Conservation (phyloP, 495 filamentous ascomycete species). For the Hyaloscypha variabilis region DNA sequence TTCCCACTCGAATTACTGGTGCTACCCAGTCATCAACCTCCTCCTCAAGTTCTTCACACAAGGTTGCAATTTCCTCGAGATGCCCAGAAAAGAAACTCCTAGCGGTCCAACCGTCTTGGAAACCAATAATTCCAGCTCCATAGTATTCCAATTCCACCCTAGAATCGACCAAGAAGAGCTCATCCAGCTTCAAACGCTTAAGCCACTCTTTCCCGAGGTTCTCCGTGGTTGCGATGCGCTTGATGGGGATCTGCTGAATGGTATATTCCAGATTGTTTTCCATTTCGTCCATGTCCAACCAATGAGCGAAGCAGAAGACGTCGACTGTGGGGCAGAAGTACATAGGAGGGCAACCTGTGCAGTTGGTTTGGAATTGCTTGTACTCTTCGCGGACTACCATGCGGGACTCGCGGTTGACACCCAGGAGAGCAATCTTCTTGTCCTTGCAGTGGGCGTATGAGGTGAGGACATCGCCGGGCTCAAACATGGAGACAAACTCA, state of each 20-base stretch:
- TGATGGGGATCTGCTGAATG: neutral
- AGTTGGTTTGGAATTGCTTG: neutral
- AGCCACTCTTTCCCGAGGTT: neutral
- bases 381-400: neutral
- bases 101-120: neutral
- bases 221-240: neutral
- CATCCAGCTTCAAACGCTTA: neutral
- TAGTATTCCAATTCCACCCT: neutral
- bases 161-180: neutral
- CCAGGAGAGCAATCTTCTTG: neutral
- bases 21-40: neutral
- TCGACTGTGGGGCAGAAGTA: neutral
- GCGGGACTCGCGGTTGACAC: neutral
- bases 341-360: neutral
- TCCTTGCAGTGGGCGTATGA: neutral
- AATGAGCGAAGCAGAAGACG: neutral
- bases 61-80: neutral
- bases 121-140: neutral
- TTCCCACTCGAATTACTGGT: neutral
- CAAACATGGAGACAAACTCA: neutral
- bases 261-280: neutral
- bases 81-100: neutral
- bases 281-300: neutral
- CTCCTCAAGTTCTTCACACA: neutral
- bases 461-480: neutral